These are phyloP conservation scores for Claviceps fusiformis DNA, from an alignment of 2,329 filamentous ascomycete species.

Conservation along the genomic window DNA sequence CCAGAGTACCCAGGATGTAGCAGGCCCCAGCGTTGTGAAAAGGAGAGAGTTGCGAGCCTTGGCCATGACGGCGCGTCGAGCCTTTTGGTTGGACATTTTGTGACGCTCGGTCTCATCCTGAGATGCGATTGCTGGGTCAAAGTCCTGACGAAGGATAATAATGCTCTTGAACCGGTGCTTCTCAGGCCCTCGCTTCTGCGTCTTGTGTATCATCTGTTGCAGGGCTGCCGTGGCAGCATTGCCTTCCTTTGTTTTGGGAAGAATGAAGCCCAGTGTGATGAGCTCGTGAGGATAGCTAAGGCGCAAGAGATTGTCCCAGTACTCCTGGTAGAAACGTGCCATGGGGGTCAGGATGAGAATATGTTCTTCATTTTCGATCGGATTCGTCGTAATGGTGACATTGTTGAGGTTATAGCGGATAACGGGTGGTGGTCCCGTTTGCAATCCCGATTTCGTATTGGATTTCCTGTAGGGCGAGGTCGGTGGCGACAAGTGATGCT, in stretches of 20 bases:
- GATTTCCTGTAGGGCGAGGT: conserved; percentile 30
- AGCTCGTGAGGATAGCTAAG: conserved; percentile 85
- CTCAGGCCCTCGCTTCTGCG: conserved; percentile 63
- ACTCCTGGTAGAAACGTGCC: conserved; percentile 81
- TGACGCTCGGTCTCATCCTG: conserved; percentile 84
- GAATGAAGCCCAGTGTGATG: conserved; percentile 90
- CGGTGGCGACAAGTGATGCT: conserved; percentile 30
- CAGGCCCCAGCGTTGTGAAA: conserved; percentile 84
- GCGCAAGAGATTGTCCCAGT: conserved; percentile 85
- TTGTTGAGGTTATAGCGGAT: conserved; percentile 92
- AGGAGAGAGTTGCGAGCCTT: conserved; percentile 86
- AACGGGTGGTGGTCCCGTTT: conserved; percentile 58
- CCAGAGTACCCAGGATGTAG: conserved; percentile 94
- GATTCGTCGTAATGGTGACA: conserved; percentile 67
- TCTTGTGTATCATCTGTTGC: conserved; percentile 73
- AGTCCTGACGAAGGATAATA: conserved; percentile 90
- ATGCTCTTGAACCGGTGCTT: conserved; percentile 81
- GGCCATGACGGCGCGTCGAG: conserved; percentile 76
- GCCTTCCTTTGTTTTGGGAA: conserved; percentile 85
- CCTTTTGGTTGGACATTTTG: conserved; percentile 82
- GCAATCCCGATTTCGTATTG: conserved; percentile 17
- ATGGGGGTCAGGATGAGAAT: conserved; percentile 88
- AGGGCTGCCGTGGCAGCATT: conserved; percentile 73
- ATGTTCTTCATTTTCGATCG: conserved; percentile 67
- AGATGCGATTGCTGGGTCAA: conserved; percentile 64